Evolutionary conservation across 2,329 filamentous ascomycete genomes (phyloP).

Genomic region (Helicocarpus griseus): DNA sequence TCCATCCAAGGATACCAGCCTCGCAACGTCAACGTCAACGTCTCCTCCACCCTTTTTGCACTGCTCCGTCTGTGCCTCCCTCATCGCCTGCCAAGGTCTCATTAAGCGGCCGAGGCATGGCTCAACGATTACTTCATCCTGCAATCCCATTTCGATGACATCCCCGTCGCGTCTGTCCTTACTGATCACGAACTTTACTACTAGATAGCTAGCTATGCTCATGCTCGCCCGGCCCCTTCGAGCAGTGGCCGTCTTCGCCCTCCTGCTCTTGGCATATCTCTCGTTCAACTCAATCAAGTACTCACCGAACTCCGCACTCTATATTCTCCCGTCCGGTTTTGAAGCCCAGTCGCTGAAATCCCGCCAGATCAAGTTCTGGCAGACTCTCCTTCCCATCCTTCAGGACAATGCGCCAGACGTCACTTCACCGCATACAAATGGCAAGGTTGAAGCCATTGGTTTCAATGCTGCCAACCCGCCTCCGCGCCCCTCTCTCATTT

Average conservation of each 20-base stretch:
- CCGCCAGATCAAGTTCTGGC: conserved; percentile 25
- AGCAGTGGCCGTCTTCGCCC: background rate
- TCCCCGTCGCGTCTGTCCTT: background rate
- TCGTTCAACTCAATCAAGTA: background rate
- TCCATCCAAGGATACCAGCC: background rate
- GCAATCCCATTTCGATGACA: background rate
- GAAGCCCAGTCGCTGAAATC: background rate
- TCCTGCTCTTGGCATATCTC: background rate
- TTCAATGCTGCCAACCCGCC: conserved; percentile 20
- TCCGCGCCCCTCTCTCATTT: conserved; percentile 21
- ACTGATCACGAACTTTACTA: background rate
- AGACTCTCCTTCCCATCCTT: conserved; percentile 22
- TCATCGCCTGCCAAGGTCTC: too few species aligned
- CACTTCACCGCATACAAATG: conserved; percentile 18
- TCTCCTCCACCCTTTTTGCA: too few species aligned
- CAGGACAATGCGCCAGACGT: conserved; percentile 21
- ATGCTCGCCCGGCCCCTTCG: background rate
- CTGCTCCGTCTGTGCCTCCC: too few species aligned
- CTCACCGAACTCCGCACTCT: background rate
- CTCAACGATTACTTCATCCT: background rate
- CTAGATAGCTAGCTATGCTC: background rate
- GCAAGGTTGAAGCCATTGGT: conserved; percentile 17
- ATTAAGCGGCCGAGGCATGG: too few species aligned
- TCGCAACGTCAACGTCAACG: background rate
- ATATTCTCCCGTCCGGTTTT: background rate